Evolutionary conservation across 2,329 filamentous ascomycete genomes (phyloP).

Genomic region (Claviceps monticola): DNA sequence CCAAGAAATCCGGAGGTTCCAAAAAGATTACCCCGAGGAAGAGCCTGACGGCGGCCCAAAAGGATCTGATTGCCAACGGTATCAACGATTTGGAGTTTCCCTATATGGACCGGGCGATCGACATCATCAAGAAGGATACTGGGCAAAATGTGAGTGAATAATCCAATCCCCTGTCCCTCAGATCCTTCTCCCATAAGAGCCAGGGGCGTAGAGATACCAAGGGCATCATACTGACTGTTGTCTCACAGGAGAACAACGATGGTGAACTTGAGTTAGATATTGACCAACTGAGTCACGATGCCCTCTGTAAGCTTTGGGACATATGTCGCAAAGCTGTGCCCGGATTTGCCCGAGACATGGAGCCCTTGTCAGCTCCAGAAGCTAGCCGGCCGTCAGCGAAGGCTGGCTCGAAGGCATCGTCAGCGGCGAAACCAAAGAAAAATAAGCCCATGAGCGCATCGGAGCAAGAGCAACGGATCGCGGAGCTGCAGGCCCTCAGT

Average conservation of each 20-base stretch:
- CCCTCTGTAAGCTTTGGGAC: conserved; percentile 37
- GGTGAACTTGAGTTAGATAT: conserved; percentile 48
- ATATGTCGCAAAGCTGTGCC: conserved; percentile 30
- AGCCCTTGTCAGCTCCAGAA: conserved; percentile 17
- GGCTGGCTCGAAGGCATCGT: conserved; percentile 8
- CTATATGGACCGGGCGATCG: conserved; percentile 69
- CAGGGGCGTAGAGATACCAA: background rate
- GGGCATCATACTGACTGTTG: background rate
- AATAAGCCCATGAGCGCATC: conserved; percentile 63
- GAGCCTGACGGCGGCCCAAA: conserved; percentile 63
- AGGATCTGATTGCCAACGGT: conserved; percentile 77
- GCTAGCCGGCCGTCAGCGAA: conserved; percentile 17
- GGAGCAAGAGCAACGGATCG: conserved; percentile 54
- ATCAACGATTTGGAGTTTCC: conserved; percentile 67
- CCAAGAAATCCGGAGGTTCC: conserved; percentile 23
- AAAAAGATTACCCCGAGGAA: conserved; percentile 33
- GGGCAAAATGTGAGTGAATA: conserved; percentile 51
- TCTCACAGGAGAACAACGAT: conserved; percentile 39
- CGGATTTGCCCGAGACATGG: conserved; percentile 23
- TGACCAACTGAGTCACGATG: conserved; percentile 41
- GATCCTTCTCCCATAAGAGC: too few relatives aligned
- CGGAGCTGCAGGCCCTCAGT: conserved; percentile 41
- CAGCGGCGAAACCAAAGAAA: conserved; percentile 44
- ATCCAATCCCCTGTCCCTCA: too few relatives aligned
- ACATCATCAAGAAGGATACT: conserved; percentile 80